Evolutionary conservation across 257 asterid species (phyloP).

Genomic region (Fraxinus americana): DNA sequence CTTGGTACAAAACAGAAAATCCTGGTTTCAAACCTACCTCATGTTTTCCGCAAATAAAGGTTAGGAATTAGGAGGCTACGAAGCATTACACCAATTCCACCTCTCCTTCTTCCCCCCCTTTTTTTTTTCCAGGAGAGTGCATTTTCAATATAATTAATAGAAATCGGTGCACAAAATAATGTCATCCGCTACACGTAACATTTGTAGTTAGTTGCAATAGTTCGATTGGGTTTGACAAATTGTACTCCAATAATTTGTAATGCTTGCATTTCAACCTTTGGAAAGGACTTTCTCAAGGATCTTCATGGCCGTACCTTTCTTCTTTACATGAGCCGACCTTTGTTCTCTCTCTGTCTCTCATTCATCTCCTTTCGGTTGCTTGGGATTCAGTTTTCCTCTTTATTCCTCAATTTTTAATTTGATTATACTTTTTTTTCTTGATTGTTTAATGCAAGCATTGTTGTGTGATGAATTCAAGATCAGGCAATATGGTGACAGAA

Average conservation of each 20-base stretch:
- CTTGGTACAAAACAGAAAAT: too few species aligned
- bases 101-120: too few species aligned
- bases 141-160: too few species aligned
- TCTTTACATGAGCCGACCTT: constrained; percentile 6
- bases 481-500: constrained; percentile 30
- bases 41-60: too few species aligned
- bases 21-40: too few species aligned
- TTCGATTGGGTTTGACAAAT: constrained; percentile 15
- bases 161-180: too few species aligned
- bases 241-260: constrained; percentile 1
- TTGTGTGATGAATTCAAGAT: constrained; percentile 42
- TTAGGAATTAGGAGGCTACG: too few species aligned
- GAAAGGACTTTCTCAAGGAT: constrained; percentile 19
- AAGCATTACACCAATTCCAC: too few species aligned
- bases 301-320: constrained; percentile 33
- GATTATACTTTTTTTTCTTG: neutral
- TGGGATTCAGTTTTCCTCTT: constrained; percentile 21
- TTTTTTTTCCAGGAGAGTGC: too few species aligned
- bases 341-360: neutral
- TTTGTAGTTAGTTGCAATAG: too few species aligned
- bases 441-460: neutral
- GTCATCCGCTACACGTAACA: too few species aligned
- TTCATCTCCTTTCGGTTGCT: constrained; percentile 21
- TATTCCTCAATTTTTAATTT: neutral
- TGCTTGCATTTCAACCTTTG: constrained; percentile 13